Percentiles rank a stretch among this genome's conserved stretches.
Evolutionary conservation across 805 yeast species (phyloP).

Genomic region (Sugiyamaella qingdaonensis): DNA sequence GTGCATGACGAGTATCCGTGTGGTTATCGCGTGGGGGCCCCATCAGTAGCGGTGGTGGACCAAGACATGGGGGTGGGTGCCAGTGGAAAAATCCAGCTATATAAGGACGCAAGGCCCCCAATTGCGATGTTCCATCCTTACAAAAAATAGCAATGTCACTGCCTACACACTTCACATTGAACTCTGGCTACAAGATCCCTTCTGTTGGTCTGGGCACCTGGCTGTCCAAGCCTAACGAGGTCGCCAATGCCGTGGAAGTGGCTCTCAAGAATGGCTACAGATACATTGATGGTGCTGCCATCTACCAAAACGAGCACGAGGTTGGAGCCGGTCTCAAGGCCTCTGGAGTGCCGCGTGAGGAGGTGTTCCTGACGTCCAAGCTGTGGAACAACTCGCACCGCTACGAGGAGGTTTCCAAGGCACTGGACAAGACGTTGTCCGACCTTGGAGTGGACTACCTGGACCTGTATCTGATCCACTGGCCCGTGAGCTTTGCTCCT

Average conservation of each 20-base stretch:
- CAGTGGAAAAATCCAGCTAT: background rate
- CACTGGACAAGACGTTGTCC: constrained; percentile 41
- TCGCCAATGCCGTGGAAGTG: constrained; percentile 35
- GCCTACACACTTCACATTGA: constrained; percentile 16
- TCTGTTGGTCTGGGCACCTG: constrained; percentile 51
- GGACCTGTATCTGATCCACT: constrained; percentile 52
- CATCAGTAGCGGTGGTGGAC: background rate
- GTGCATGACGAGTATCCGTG: background rate
- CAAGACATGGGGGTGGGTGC: background rate
- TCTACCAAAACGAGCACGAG: constrained; percentile 52
- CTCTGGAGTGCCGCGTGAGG: constrained; percentile 50
- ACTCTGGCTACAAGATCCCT: constrained; percentile 51
- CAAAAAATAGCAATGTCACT: background rate
- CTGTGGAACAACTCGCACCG: constrained; percentile 32
- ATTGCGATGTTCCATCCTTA: background rate
- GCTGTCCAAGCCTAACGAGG: constrained; percentile 35
- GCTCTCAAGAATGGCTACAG: constrained; percentile 55
- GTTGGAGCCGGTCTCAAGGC: constrained; percentile 52
- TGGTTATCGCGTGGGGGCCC: constrained; percentile 1
- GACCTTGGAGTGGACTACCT: constrained; percentile 46
- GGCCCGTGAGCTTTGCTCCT: constrained; percentile 40
- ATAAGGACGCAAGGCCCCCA: background rate
- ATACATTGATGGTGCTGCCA: constrained; percentile 59
- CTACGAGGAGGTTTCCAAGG: constrained; percentile 39
- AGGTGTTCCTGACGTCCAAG: constrained; percentile 42